Percentiles rank a stretch among this genome's conserved stretches.
These are phyloP conservation scores for Sporobolomyces pararoseus DNA, from an alignment of 768 basidiomycete species.

Conservation along the genomic window DNA sequence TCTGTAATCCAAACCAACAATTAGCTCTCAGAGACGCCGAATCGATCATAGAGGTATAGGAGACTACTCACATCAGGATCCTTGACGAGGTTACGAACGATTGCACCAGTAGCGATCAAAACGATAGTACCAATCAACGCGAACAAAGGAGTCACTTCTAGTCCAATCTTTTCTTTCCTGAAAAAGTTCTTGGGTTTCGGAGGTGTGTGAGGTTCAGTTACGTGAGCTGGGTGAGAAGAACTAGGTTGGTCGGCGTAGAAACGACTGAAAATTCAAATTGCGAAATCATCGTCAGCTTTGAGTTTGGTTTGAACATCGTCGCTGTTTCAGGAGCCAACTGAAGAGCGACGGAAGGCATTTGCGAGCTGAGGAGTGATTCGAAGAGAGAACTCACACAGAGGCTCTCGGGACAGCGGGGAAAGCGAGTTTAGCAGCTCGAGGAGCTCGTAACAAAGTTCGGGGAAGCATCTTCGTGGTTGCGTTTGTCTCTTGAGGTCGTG, in stretches of 20 bases:
- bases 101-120: neutral
- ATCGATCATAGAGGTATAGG: neutral
- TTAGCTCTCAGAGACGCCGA: too few relatives aligned
- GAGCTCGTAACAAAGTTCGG: too few relatives aligned
- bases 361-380: neutral
- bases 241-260: neutral
- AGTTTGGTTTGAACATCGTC: too few relatives aligned
- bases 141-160: slow-evolving; percentile 11
- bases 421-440: too few relatives aligned
- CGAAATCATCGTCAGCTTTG: too few relatives aligned
- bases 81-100: neutral
- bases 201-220: slow-evolving; percentile 8
- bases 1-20: neutral
- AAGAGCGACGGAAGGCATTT: neutral
- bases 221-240: too few relatives aligned
- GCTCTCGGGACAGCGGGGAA: too few relatives aligned
- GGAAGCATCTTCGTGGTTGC: too few relatives aligned
- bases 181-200: slow-evolving; percentile 1
- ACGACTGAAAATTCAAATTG: neutral
- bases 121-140: slow-evolving; percentile 6
- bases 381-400: too few relatives aligned
- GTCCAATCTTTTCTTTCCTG: neutral
- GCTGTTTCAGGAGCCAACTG: too few relatives aligned
- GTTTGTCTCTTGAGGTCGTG: too few relatives aligned
- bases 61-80: slow-evolving; percentile 7